Evolutionary conservation across 805 yeast genomes (phyloP).

Genomic region (Myxozyma neglecta): DNA sequence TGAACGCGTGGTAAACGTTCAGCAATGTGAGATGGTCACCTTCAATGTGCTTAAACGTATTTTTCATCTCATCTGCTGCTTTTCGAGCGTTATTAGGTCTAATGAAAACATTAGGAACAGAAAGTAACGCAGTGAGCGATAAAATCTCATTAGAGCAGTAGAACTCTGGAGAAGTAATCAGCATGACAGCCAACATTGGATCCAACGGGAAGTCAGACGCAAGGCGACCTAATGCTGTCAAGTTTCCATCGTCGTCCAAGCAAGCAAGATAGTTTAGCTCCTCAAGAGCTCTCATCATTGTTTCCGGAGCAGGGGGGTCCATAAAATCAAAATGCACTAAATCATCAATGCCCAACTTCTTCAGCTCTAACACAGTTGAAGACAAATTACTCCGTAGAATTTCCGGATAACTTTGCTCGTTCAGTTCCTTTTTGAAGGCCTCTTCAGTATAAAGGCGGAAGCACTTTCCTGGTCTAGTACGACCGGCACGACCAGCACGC

Average conservation of each 20-base stretch:
- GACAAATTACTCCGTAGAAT: conserved; percentile 87
- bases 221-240: conserved; percentile 84
- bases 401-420: conserved; percentile 95
- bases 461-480: conserved; percentile 98
- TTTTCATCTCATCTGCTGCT: conserved; percentile 88
- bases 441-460: conserved; percentile 95
- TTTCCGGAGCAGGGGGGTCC: conserved; percentile 99
- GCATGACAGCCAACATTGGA: conserved; percentile 91
- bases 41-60: conserved; percentile 83
- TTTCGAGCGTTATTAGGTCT: conserved; percentile 86
- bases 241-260: conserved; percentile 85
- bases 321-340: conserved; percentile 96
- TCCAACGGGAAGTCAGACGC: conserved; percentile 94
- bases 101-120: conserved; percentile 92
- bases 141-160: conserved; percentile 86
- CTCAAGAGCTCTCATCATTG: conserved; percentile 98
- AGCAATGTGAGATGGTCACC: conserved; percentile 93
- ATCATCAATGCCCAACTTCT: conserved; percentile 92
- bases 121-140: conserved; percentile 82
- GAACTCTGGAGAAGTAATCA: conserved; percentile 83
- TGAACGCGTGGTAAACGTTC: conserved; percentile 83
- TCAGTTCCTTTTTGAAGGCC: conserved; percentile 88
- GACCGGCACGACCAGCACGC: conserved; percentile 99
- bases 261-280: conserved; percentile 89
- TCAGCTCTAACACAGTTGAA: conserved; percentile 86